Evolutionary conservation across 805 yeast genomes (phyloP).

Genomic region (Maudiozyma saulgeensis): DNA sequence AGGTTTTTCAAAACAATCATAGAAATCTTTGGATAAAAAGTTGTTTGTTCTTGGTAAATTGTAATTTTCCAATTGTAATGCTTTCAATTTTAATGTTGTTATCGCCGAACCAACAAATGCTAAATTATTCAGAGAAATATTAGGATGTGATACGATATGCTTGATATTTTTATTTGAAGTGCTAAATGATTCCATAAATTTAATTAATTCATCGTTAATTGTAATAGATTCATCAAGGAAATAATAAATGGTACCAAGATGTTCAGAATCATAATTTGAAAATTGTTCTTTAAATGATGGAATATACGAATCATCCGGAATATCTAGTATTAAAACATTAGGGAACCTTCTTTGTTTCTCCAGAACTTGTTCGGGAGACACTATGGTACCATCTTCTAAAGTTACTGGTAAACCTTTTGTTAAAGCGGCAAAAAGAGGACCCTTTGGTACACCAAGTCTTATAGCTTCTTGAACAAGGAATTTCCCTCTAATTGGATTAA

Average conservation of each 20-base stretch:
- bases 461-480: slow-evolving; percentile 60
- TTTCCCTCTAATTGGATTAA: slow-evolving; percentile 64
- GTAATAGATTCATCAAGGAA: slow-evolving; percentile 58
- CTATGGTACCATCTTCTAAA: slow-evolving; percentile 46
- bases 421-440: slow-evolving; percentile 47
- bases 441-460: slow-evolving; percentile 59
- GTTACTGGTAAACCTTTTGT: slow-evolving; percentile 51
- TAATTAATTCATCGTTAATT: slow-evolving; percentile 33
- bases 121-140: slow-evolving; percentile 50
- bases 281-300: slow-evolving; percentile 26
- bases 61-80: slow-evolving; percentile 36
- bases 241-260: slow-evolving; percentile 56
- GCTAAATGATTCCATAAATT: slow-evolving; percentile 47
- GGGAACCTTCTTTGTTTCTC: slow-evolving; percentile 50
- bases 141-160: slow-evolving; percentile 69
- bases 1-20: slow-evolving; percentile 21
- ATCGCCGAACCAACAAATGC: slow-evolving; percentile 48
- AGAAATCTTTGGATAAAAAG: slow-evolving; percentile 24
- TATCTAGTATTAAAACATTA: slow-evolving; percentile 59
- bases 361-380: slow-evolving; percentile 65
- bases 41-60: slow-evolving; percentile 31
- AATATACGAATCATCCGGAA: slow-evolving; percentile 48
- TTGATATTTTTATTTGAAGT: slow-evolving; percentile 26
- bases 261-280: slow-evolving; percentile 14
- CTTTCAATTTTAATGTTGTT: slow-evolving; percentile 46